Conservation (phyloP, 495 filamentous ascomycete genomes). For the Lophium mytilinum region DNA sequence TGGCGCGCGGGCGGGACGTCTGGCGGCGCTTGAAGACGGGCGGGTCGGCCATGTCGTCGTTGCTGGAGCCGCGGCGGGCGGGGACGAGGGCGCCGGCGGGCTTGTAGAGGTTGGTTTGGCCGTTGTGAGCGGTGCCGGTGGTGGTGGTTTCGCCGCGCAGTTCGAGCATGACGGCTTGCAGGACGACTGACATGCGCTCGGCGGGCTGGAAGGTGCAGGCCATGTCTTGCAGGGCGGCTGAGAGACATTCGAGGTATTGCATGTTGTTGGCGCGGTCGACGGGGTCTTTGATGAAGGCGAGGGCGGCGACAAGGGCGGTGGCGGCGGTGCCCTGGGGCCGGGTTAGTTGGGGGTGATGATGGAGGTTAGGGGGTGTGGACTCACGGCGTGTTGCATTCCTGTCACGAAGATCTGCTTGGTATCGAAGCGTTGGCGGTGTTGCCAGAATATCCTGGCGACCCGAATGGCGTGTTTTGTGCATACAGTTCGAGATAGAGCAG, state of each 20-base stretch:
- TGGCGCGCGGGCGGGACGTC: constrained; percentile 11
- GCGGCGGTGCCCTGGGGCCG: constrained; percentile 36
- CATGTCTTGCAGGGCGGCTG: constrained; percentile 30
- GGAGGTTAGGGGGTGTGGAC: neutral
- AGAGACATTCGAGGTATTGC: constrained; percentile 32
- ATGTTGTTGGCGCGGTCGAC: constrained; percentile 30
- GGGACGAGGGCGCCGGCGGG: constrained; percentile 19
- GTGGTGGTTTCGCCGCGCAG: constrained; percentile 21
- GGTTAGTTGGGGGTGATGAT: neutral
- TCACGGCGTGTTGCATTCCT: constrained; percentile 42
- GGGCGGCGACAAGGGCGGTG: constrained; percentile 44
- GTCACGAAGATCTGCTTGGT: constrained; percentile 38
- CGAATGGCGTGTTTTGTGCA: constrained; percentile 47
- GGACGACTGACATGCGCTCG: constrained; percentile 30
- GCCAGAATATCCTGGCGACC: constrained; percentile 44
- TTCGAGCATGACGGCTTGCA: constrained; percentile 30
- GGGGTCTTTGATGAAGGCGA: constrained; percentile 41
- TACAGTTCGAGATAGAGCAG: constrained; percentile 37
- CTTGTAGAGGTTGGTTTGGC: constrained; percentile 13
- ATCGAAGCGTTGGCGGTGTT: constrained; percentile 44
- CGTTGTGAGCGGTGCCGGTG: neutral
- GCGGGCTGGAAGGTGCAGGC: constrained; percentile 30
- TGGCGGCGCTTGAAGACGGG: constrained; percentile 26
- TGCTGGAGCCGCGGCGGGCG: constrained; percentile 25
- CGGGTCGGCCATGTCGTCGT: constrained; percentile 13